These are phyloP conservation scores for Rosa chinensis DNA, from an alignment of 306 rosid species.

Conservation along the genomic window DNA sequence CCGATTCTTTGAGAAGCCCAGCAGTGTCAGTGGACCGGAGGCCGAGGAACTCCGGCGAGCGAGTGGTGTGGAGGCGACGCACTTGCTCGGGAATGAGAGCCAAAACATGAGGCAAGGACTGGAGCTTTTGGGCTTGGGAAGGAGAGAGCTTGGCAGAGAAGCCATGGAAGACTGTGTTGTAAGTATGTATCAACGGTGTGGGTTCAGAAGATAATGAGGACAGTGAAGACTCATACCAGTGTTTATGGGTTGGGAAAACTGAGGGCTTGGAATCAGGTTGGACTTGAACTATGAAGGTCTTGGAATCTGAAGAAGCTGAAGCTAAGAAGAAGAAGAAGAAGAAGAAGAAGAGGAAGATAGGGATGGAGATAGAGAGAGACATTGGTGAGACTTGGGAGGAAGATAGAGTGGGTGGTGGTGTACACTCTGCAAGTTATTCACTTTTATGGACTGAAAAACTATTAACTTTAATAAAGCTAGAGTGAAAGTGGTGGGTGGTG, in stretches of 20 bases:
- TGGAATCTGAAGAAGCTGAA: constrained; percentile 21
- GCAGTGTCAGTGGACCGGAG: constrained; percentile 56
- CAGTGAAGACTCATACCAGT: constrained; percentile 78
- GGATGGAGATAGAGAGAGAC: constrained; percentile 31
- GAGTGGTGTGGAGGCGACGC: constrained; percentile 72
- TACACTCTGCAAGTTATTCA: neutral
- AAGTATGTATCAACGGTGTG: constrained; percentile 49
- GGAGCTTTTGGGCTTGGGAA: constrained; percentile 43
- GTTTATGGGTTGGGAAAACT: constrained; percentile 66
- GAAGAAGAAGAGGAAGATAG: constrained; percentile 4
- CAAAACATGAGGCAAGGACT: constrained; percentile 44
- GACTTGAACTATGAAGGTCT: constrained; percentile 76
- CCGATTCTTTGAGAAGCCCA: constrained; percentile 77
- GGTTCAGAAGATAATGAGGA: constrained; percentile 31
- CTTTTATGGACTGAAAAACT: neutral
- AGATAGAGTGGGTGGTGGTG: neutral
- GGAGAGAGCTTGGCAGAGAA: constrained; percentile 73
- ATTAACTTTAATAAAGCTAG: neutral
- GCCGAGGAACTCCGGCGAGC: constrained; percentile 85
- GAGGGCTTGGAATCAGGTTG: constrained; percentile 66
- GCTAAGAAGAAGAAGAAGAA: neutral
- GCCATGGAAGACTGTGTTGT: constrained; percentile 73
- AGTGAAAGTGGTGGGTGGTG: neutral
- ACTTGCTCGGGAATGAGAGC: constrained; percentile 72
- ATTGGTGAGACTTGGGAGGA: constrained; percentile 17